Evolutionary conservation across 2,329 filamentous ascomycete genomes (phyloP), one percentile per base, ranked within the genome.

Genomic region (Cordyceps fumosorosea): DNA sequence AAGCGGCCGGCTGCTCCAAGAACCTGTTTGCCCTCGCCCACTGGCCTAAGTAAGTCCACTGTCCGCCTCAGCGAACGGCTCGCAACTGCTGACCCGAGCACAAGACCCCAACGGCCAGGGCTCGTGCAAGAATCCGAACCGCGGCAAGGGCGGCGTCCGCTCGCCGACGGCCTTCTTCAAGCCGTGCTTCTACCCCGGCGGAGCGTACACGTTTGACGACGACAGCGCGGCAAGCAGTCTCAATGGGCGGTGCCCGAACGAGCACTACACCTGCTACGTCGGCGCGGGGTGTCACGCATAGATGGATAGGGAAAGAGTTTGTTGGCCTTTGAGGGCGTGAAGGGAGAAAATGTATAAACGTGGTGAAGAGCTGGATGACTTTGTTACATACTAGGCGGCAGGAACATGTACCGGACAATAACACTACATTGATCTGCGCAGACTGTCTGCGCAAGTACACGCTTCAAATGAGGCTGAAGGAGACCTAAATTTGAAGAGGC

Each of bases 221-320:
- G 64, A 65, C 53, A 57, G 42, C 40, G n/a, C 40, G n/a, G 64
- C 62, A 32, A 65, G 64, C 48, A 55, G 59, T n/a, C 57, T 64
- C 11, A 64, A 63, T 45, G 52, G 40, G 10, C 52, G 48, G 48
- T 64, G 63, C 34, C 61, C 64, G n/a, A 34, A n/a, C 18, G 63
- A 64, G 58, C 56, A 63, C 51, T 65, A 65, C 42, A 63, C 63
- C 29, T 64, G 61, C 55, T 65, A 63, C 56, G 55, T 65, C 32
- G 63, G 63, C 6, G 14, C 14, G 11, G 14, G 26, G 7, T 63
- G 62, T 32, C 62, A 52, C 47, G 22, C 22, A 3, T 59, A 52
- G n/a, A 47, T 10, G 26, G n/a, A 18, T n/a, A 18, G 18, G n/a
- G n/a, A 44, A 3, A 14, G 3, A n/a, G n/a, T n/a, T n/a, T n/a